phyloP scores from a whole-genome alignment of 1,284 basidiomycete genomes.

The Chalciporus piperatoides region DNA sequence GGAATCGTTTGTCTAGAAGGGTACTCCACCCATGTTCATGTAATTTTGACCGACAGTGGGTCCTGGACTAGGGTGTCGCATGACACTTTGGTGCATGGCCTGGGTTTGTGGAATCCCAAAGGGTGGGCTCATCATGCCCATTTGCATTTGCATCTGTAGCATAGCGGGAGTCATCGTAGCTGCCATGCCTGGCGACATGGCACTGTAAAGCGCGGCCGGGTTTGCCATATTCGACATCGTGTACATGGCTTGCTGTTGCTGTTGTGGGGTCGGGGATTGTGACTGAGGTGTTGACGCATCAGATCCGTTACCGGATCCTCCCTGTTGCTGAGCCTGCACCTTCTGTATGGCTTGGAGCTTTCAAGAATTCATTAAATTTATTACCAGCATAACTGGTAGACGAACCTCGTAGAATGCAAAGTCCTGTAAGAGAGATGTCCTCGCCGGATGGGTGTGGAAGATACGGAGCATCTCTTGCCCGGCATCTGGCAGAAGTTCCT shows the following conservation, averaged over 20 bases:
- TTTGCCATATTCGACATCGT: slow-evolving; percentile 43
- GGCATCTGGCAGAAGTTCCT: slow-evolving; percentile 90
- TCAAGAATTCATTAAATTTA: slow-evolving; percentile 9
- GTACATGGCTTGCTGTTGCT: slow-evolving; percentile 36
- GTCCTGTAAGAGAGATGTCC: slow-evolving; percentile 90
- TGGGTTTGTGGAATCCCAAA: slow-evolving; percentile 57
- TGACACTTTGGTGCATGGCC: slow-evolving; percentile 76
- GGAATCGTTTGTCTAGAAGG: slow-evolving; percentile 25
- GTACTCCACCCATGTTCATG: slow-evolving; percentile 49
- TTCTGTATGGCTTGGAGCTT: slow-evolving; percentile 81
- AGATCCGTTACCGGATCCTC: slow-evolving; percentile 42
- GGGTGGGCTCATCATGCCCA: slow-evolving; percentile 46
- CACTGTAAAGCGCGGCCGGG: slow-evolving; percentile 40
- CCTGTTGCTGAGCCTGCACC: slow-evolving; percentile 46
- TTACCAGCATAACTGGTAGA: slow-evolving; percentile 1
- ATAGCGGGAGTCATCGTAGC: slow-evolving; percentile 36
- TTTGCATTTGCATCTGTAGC: slow-evolving; percentile 67
- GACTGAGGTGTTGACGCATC: slow-evolving; percentile 31
- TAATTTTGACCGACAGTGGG: slow-evolving; percentile 53
- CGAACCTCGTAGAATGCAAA: slow-evolving; percentile 90
- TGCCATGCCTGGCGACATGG: slow-evolving; percentile 34
- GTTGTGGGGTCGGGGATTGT: slow-evolving; percentile 39
- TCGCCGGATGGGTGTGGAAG: slow-evolving; percentile 86
- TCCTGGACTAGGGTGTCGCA: slow-evolving; percentile 72
- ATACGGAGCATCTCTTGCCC: slow-evolving; percentile 94